A percentile compares a stretch with the other conserved stretches of the same genome.
phyloP scores from a whole-genome alignment of 768 basidiomycete species.

The Pleurotus salmoneostramineus region DNA sequence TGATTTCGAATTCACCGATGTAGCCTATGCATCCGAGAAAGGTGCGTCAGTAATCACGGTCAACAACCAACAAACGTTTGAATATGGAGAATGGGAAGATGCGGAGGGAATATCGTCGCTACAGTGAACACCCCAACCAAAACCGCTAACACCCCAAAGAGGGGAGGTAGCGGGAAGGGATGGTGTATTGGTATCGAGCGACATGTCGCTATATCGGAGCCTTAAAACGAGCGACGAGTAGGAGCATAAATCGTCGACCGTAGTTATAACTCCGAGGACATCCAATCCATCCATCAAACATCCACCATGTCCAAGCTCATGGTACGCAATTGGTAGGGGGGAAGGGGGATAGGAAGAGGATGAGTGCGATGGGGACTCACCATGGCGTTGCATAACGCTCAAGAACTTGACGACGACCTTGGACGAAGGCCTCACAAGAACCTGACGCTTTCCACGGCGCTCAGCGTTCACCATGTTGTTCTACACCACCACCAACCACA shows the following conservation, averaged over 20 bases:
- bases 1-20: constrained; percentile 97
- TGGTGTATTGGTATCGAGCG: constrained; percentile 61
- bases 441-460: constrained; percentile 99
- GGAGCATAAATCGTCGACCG: constrained; percentile 58
- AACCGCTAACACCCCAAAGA: constrained; percentile 51
- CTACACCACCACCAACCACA: constrained; percentile 26
- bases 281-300: too few relatives aligned
- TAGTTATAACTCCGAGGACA: constrained; percentile 80
- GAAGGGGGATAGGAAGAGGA: too few relatives aligned
- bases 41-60: constrained; percentile 13
- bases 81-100: too few relatives aligned
- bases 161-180: constrained; percentile 23
- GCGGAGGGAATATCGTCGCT: constrained; percentile 55
- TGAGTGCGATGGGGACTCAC: constrained; percentile 38
- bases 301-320: too few relatives aligned
- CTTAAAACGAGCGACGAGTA: constrained; percentile 81
- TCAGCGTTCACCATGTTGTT: constrained; percentile 99
- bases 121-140: constrained; percentile 46
- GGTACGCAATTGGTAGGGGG: too few relatives aligned
- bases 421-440: constrained; percentile 93
- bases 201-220: constrained; percentile 66
- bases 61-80: too few relatives aligned
- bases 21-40: constrained; percentile 57
- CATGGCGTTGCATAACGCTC: constrained; percentile 98
- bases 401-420: constrained; percentile 99